Evolutionary conservation across 2,329 filamentous ascomycete genomes (phyloP), one percentile per base, ranked within the genome.

Genomic region (Gyromitra esculenta): DNA sequence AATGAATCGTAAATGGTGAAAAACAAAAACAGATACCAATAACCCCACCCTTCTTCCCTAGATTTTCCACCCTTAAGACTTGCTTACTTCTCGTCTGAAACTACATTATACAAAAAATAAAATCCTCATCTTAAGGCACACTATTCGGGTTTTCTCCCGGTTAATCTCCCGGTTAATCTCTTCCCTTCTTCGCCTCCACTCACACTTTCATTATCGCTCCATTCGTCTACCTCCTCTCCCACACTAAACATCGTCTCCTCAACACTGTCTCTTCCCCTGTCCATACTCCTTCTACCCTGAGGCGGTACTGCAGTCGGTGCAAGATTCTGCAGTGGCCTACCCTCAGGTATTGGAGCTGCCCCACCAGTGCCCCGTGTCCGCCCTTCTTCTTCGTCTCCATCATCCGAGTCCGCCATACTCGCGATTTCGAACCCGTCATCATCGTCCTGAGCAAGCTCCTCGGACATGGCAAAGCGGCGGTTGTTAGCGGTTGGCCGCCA

Each of bases 401-500:
- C 84, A 25, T 90, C 90, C 1, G 88, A 88, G 65, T 93, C 92
- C 66, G 93, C 93, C 78, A 99, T 91, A 73, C 96, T 96, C 63
- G 92, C 92, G 82, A 99, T 96, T 82, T 98, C 96, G 83, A 99
- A 99, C 45, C 96, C 96, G 82, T 98, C 95, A 82, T 98, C 95
- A 81, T 99, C 96, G 81, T 99, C 96, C 88, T 98, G 96, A 1
- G 96, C 95, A 82, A 99, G 91, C 87, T 99, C 96, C 82, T 99
- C 96, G 85, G 93, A 97, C 96, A 99, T 99, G 78, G 96, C 96
- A 82, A 99, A 99, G 73, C 96, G 90, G 81, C 94, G 89, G 85
- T 99, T 99, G 85, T 99, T 98, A 67, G 92, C 94, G 25, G 95
- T 98, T 5, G 96, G 96, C 62, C 96, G 88, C 96, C 96, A 99